phyloP scores from a whole-genome alignment of 2,329 filamentous ascomycete genomes.

The Herpomyces periplanetae region DNA sequence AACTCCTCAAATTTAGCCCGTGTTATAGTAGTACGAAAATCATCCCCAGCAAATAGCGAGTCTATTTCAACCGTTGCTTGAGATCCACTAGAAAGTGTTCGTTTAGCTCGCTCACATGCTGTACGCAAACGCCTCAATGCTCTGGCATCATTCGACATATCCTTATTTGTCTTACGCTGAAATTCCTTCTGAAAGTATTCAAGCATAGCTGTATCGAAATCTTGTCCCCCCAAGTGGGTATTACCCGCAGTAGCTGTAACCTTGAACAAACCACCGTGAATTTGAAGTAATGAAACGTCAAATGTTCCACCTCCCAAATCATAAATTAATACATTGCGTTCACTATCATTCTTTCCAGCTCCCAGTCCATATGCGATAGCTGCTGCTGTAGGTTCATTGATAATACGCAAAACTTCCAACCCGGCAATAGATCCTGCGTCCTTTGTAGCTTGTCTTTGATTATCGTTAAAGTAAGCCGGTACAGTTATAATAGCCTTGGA shows the following conservation, averaged over 20 bases:
- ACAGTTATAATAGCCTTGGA: slow-evolving; percentile 97
- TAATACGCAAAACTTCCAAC: slow-evolving; percentile 95
- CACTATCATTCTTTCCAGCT: slow-evolving; percentile 72
- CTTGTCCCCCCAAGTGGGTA: slow-evolving; percentile 73
- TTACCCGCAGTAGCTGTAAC: slow-evolving; percentile 95
- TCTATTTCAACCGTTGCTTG: slow-evolving; percentile 96
- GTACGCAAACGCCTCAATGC: slow-evolving; percentile 83
- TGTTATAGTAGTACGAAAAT: slow-evolving; percentile 87
- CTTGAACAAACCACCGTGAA: slow-evolving; percentile 95
- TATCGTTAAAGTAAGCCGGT: slow-evolving; percentile 99
- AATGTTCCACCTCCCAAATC: slow-evolving; percentile 99
- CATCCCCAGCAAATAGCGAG: slow-evolving; percentile 86
- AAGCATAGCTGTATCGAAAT: slow-evolving; percentile 82
- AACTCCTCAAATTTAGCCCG: slow-evolving; percentile 96
- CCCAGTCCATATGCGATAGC: slow-evolving; percentile 95
- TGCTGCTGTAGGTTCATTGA: slow-evolving; percentile 95
- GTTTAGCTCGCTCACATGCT: slow-evolving; percentile 97
- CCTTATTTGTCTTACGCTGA: slow-evolving; percentile 33
- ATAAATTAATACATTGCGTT: slow-evolving; percentile 97
- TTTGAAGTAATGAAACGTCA: slow-evolving; percentile 96
- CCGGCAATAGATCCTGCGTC: slow-evolving; percentile 90
- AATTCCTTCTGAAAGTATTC: slow-evolving; percentile 95
- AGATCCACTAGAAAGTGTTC: slow-evolving; percentile 81
- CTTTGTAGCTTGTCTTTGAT: slow-evolving; percentile 97
- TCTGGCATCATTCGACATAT: slow-evolving; percentile 44